Evolutionary conservation across 176 grass and related monocot species (phyloP), one percentile per base, ranked within the genome.

Genomic region (Aechmea fasciata): DNA sequence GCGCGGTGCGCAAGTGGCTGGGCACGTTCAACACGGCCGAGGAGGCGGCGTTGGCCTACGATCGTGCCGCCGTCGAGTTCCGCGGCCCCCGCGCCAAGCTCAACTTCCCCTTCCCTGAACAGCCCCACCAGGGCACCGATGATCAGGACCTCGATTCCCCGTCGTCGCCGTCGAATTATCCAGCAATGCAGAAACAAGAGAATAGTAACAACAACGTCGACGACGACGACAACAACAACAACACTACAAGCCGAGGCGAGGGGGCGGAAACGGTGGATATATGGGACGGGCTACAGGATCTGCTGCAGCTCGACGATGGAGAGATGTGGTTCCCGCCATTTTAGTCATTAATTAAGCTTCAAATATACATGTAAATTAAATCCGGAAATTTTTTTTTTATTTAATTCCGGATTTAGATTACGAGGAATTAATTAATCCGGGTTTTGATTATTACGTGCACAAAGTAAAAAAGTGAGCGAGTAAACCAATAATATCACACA

Each of bases 1-100:
- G 81, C 2, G 88, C 92, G 0, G 92, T 91, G 63, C 83, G 88
- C 54, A 91, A 91, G 64, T 96, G 92, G 92, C 85, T 96, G 0
- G 92, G 92, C 1, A 96, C 92, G 0, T 96, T 96, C 66, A 73
- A 91, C 70, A 91, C 88, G 0, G 92, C 88, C 11, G 92, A 96
- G 73, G 88, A 89, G 15, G 92, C 92, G 0, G 88, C 92, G 11
- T 77, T 51, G 68, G 92, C 92, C 0, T 96, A 96, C 61, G 92
- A 96, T 51, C 79, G 22, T 29, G 92, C 92, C 12, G 88, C 92
- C 24, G 19, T 96, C 71, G 88, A 96, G 83, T 96, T 96, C 75
- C 92, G 88, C 3, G 92, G 92, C 1, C 74, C 88, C n/a, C 85
- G 92, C 7, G 88, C 92, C 11, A 96, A 89, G 81, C 83, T 96